A percentile compares a stretch with the other conserved stretches of the same genome.
Conservation (phyloP, 2,329 filamentous ascomycete species). For the Zasmidium angulare region DNA sequence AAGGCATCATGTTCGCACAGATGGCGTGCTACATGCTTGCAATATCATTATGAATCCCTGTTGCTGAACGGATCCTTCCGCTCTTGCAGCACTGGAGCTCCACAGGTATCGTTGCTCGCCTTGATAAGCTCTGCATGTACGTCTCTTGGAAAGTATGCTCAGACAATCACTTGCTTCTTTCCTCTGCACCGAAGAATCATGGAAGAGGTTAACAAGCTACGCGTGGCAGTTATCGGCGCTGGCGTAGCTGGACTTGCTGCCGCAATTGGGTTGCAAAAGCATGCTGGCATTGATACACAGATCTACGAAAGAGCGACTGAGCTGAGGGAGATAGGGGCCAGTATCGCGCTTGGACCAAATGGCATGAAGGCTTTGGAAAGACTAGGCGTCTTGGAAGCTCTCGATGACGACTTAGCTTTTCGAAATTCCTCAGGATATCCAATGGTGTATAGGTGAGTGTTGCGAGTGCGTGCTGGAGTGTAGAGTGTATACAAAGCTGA, state of each 20-base stretch:
- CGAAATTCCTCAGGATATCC: slow-evolving; percentile 34
- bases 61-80: background rate
- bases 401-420: slow-evolving; percentile 36
- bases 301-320: slow-evolving; percentile 39
- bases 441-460: slow-evolving; percentile 38
- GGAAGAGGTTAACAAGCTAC: slow-evolving; percentile 12
- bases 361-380: slow-evolving; percentile 39
- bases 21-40: slow-evolving; percentile 19
- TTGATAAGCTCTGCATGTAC: slow-evolving; percentile 12
- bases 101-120: background rate
- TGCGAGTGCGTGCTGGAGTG: background rate
- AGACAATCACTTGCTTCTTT: background rate
- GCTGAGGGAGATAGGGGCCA: slow-evolving; percentile 41
- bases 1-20: background rate
- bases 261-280: slow-evolving; percentile 36
- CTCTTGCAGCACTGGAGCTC: background rate
- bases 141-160: no score
- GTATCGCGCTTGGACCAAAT: slow-evolving; percentile 42
- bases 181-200: background rate
- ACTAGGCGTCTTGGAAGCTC: slow-evolving; percentile 36
- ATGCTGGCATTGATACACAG: slow-evolving; percentile 33
- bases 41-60: slow-evolving; percentile 10
- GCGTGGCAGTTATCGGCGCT: slow-evolving; percentile 38
- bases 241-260: slow-evolving; percentile 42
- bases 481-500: no score